phyloP scores from a whole-genome alignment of 2,329 filamentous ascomycete genomes.

The Apiospora malaysiana region DNA sequence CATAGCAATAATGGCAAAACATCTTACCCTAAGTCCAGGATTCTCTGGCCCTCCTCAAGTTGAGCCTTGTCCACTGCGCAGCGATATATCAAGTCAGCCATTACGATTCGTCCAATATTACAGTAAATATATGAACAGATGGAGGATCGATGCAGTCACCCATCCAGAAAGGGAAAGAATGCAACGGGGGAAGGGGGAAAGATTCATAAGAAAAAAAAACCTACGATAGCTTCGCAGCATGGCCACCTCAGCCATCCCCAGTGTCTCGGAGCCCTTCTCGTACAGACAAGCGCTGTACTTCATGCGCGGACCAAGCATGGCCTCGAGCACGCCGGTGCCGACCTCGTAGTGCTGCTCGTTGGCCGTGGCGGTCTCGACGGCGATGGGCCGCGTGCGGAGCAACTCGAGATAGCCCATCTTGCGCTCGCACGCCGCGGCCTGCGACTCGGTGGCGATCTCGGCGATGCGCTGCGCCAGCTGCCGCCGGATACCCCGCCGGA shows the following conservation, averaged over 20 bases:
- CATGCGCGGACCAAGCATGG: conserved; percentile 70
- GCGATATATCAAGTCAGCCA: neutral
- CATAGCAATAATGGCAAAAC: conserved; percentile 1
- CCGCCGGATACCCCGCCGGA: conserved; percentile 69
- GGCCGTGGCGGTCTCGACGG: conserved; percentile 68
- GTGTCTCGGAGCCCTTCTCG: conserved; percentile 64
- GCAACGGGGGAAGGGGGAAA: too few species aligned
- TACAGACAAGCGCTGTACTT: conserved; percentile 76
- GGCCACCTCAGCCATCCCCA: conserved; percentile 68
- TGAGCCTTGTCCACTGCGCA: conserved; percentile 59
- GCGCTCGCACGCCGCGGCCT: conserved; percentile 57
- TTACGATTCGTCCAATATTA: neutral
- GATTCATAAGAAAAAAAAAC: neutral
- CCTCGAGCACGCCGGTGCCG: conserved; percentile 66
- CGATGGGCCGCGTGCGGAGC: conserved; percentile 67
- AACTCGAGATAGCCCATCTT: conserved; percentile 69
- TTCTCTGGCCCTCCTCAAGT: conserved; percentile 63
- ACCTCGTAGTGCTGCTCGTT: conserved; percentile 78
- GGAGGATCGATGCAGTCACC: too few species aligned
- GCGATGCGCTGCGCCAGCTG: conserved; percentile 66
- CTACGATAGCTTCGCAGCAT: conserved; percentile 65
- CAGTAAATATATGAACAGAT: too few species aligned
- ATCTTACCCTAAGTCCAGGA: conserved; percentile 65
- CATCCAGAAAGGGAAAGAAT: neutral
- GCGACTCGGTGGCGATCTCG: conserved; percentile 58